Evolutionary conservation across 192 early-diverging fungal species (phyloP), one percentile per base, ranked within the genome.

Genomic region (Backusella morwellensis): DNA sequence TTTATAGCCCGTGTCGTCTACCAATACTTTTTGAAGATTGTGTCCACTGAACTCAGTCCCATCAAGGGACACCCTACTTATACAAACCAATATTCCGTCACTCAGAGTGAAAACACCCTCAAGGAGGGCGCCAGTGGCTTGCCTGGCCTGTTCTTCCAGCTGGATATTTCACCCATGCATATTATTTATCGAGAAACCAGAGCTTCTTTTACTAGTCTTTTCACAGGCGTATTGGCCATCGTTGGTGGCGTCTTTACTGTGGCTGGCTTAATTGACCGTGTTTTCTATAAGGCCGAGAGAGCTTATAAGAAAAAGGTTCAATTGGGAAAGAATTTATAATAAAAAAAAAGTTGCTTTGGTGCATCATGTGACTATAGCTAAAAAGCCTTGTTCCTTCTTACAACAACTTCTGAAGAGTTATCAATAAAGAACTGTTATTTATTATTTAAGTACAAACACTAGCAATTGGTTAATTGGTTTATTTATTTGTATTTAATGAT

Each of bases 171-270:
- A 32, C 97, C 97, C 3, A 98, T 99, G 97, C 86, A 93, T 66
- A 93, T 99, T 56, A 92, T 92, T 36, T 95, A 97, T 79, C 87
- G 84, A 6, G 94, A 99, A 85, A 87, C 89, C 56, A 85, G 88
- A 44, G 91, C 92, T 74, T 95, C 96, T 17, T 92, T 99, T 73
- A 87, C 90, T n/a, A 91, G 92, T 66, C 95, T 99, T 82, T 77
- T 99, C 34, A 97, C 97, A 35, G 91, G 92, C 36, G 84, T 96
- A 15, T 96, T 97, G 75, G 96, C 95, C 14, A 95, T 99, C 73
- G 88, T 98, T 1, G 97, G 97, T 67, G 97, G 97, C 40, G 90
- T 99, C 34, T 96, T 94, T 79, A 98, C 97, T n/a, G 95, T 99
- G 7, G 95, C 96, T 8, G 92, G 97, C 8, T 88, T 99, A 35